A percentile compares a stretch with the other conserved stretches of the same genome.
phyloP scores from a whole-genome alignment of 306 rosid species.

The Sicyos edulis region DNA sequence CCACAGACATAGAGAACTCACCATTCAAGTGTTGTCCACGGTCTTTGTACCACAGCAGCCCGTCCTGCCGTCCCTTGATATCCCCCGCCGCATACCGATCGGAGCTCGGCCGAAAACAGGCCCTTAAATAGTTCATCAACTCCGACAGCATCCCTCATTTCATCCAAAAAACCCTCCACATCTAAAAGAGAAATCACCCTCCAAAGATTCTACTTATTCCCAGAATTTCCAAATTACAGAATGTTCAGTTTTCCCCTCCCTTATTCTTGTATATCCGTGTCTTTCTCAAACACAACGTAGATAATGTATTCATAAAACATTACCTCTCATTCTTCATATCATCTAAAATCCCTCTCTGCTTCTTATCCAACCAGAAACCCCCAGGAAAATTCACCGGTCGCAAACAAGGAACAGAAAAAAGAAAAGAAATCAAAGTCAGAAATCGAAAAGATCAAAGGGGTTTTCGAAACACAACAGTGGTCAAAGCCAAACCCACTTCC shows the following conservation, averaged over 20 bases:
- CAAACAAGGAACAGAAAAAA: not conserved
- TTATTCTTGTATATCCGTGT: no score
- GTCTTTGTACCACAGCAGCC: constrained; percentile 53
- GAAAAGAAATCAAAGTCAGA: constrained; percentile 1
- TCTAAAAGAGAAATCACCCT: not conserved
- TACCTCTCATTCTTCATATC: not conserved
- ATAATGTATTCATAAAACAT: not conserved
- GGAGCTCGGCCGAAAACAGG: constrained; percentile 52
- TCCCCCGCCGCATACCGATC: constrained; percentile 30
- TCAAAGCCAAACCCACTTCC: constrained; percentile 14
- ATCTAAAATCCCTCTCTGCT: not conserved
- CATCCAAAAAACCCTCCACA: constrained; percentile 41
- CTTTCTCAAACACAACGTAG: constrained; percentile 6
- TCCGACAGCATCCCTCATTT: constrained; percentile 55
- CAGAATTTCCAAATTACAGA: not conserved
- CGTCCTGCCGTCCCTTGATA: constrained; percentile 36
- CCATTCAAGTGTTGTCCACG: constrained; percentile 44
- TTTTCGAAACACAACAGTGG: not conserved
- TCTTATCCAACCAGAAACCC: constrained; percentile 2
- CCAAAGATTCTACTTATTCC: not conserved
- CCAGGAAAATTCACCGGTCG: not conserved
- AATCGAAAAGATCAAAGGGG: constrained; percentile 3
- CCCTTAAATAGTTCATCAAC: constrained; percentile 43
- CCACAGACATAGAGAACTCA: constrained; percentile 48
- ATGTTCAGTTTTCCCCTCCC: not conserved